These are phyloP conservation scores for Nothopassalora personata DNA, from an alignment of 2,329 filamentous ascomycete genomes.

Conservation along the genomic window DNA sequence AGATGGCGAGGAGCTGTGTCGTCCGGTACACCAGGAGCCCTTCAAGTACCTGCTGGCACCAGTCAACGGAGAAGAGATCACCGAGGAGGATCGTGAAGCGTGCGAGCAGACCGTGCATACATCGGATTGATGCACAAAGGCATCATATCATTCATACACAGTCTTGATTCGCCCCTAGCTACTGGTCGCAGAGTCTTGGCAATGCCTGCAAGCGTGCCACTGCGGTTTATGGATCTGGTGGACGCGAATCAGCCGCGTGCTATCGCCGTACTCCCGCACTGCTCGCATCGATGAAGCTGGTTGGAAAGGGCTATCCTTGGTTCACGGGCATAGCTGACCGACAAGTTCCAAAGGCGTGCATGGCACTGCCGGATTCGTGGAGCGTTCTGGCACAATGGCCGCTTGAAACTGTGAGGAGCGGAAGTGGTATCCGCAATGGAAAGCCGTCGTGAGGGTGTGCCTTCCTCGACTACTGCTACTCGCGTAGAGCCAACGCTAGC, in stretches of 20 bases:
- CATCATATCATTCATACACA: conserved; percentile 12
- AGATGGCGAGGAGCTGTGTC: conserved; percentile 12
- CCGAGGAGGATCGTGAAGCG: conserved; percentile 15
- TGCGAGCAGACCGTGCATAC: conserved; percentile 23
- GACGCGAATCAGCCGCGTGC: conserved; percentile 20
- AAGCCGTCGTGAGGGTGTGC: neutral
- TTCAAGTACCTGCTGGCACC: conserved; percentile 16
- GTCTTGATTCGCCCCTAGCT: conserved; percentile 14
- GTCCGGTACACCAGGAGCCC: conserved; percentile 7
- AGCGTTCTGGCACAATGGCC: conserved; percentile 20
- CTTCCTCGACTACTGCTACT: neutral
- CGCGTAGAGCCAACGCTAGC: neutral
- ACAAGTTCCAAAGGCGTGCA: conserved; percentile 19
- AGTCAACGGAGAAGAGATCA: conserved; percentile 13
- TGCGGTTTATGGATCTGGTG: conserved; percentile 17
- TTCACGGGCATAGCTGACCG: conserved; percentile 22
- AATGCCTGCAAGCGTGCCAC: conserved; percentile 15
- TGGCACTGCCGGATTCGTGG: conserved; percentile 17
- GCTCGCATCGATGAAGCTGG: conserved; percentile 22
- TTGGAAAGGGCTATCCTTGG: conserved; percentile 20
- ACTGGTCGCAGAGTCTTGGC: conserved; percentile 22
- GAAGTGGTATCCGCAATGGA: neutral
- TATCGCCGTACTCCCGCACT: conserved; percentile 20
- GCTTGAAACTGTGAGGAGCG: conserved; percentile 8
- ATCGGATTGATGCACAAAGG: conserved; percentile 24